Conservation (phyloP, 2,329 filamentous ascomycete genomes). For the Cladosporium sp. region DNA sequence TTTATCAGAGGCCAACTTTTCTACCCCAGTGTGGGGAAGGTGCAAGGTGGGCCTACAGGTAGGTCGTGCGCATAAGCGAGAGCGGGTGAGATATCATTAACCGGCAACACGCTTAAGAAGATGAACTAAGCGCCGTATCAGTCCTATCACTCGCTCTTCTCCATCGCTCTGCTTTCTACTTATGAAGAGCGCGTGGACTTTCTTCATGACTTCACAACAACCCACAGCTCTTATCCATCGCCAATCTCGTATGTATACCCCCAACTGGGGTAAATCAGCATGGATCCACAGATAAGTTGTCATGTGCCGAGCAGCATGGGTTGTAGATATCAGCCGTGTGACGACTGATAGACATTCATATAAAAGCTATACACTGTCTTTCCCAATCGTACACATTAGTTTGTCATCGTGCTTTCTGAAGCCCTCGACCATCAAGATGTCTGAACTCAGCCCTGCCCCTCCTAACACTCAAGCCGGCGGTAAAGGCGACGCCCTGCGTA, state of each 20-base stretch:
- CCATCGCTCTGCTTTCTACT: not conserved
- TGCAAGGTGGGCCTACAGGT: not conserved
- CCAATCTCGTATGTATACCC: not conserved
- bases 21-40: not conserved
- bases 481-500: constrained; percentile 33
- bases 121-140: not conserved
- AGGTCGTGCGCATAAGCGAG: not conserved
- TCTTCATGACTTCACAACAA: constrained; percentile 3
- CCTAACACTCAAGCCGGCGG: constrained; percentile 38
- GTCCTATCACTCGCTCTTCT: constrained; percentile 7
- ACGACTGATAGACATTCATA: constrained; percentile 1
- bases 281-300: constrained; percentile 3
- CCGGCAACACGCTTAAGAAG: not conserved
- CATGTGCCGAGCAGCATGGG: not conserved
- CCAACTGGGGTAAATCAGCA: not conserved
- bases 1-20: not conserved
- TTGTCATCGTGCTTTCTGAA: not conserved
- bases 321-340: constrained; percentile 2
- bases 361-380: not conserved
- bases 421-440: constrained; percentile 26
- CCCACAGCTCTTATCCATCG: not conserved
- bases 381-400: too few species aligned
- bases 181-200: constrained; percentile 3
- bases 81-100: not conserved
- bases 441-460: constrained; percentile 34